Percentiles rank a stretch among this genome's conserved stretches.
These are phyloP conservation scores for Carex cristatella DNA, from an alignment of 176 grass and related monocot genomes.

Conservation along the genomic window DNA sequence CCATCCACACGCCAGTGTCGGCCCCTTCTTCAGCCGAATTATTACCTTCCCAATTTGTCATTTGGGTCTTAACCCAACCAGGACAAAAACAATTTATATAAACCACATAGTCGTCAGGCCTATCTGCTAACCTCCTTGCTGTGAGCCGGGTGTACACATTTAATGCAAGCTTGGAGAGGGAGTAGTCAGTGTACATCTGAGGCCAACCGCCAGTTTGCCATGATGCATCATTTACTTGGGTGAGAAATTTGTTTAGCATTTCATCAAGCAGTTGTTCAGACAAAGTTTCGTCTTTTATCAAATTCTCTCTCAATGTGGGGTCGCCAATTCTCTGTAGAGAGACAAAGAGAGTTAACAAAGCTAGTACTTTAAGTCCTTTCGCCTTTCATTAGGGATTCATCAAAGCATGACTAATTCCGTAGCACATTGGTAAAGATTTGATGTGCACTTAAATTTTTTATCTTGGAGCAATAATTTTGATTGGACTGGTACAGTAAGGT, in stretches of 20 bases:
- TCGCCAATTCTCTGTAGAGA: slow-evolving; percentile 58
- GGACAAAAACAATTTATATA: slow-evolving; percentile 89
- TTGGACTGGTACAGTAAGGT: neutral
- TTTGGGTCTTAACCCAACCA: slow-evolving; percentile 92
- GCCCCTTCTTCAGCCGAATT: slow-evolving; percentile 69
- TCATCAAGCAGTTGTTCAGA: slow-evolving; percentile 72
- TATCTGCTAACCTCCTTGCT: slow-evolving; percentile 35
- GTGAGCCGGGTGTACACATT: slow-evolving; percentile 66
- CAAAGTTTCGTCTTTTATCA: slow-evolving; percentile 47
- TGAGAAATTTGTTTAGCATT: slow-evolving; percentile 56
- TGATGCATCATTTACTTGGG: slow-evolving; percentile 50
- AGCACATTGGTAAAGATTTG: neutral
- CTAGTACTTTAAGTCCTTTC: neutral
- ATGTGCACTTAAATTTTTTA: neutral
- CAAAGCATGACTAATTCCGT: neutral
- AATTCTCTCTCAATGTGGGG: slow-evolving; percentile 40
- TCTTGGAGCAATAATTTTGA: neutral
- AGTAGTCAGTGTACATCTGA: slow-evolving; percentile 88
- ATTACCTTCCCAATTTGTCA: slow-evolving; percentile 96
- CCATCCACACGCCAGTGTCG: slow-evolving; percentile 69
- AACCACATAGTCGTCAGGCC: slow-evolving; percentile 49
- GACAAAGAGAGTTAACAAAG: neutral
- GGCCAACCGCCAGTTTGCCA: slow-evolving; percentile 63
- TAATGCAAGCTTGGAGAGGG: slow-evolving; percentile 75
- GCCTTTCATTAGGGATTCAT: neutral